These are phyloP conservation scores for Wickerhamiella domercqiae DNA, from an alignment of 805 yeast species.

Conservation along the genomic window DNA sequence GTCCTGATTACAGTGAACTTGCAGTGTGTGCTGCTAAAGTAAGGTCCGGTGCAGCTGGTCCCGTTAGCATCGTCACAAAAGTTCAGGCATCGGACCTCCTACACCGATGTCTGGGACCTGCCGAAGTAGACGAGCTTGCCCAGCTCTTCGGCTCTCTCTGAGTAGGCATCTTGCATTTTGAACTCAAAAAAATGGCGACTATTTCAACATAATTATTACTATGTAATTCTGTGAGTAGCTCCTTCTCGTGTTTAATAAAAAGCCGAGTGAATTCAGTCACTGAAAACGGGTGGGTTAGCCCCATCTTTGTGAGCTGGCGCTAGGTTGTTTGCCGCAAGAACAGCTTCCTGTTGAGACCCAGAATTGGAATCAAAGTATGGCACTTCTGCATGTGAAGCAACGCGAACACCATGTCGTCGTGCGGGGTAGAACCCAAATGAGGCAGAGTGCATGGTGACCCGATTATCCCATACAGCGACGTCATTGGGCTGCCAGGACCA, in stretches of 20 bases:
- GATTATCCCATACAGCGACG: slow-evolving; percentile 68
- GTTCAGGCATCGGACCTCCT: slow-evolving; percentile 3
- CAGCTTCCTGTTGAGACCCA: slow-evolving; percentile 14
- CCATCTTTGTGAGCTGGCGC: slow-evolving; percentile 19
- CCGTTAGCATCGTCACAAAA: too few relatives aligned
- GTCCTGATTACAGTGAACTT: slow-evolving; percentile 1
- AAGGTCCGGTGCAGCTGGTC: too few relatives aligned
- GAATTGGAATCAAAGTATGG: slow-evolving; percentile 27
- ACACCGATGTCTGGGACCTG: slow-evolving; percentile 2
- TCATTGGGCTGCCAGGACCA: slow-evolving; percentile 58
- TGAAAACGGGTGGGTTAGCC: slow-evolving; percentile 18
- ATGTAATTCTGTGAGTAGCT: too few relatives aligned
- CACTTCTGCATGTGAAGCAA: slow-evolving; percentile 62
- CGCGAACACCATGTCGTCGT: slow-evolving; percentile 57
- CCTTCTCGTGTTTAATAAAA: too few relatives aligned
- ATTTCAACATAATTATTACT: too few relatives aligned
- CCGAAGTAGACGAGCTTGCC: slow-evolving; percentile 3
- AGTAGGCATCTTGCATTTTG: too few relatives aligned
- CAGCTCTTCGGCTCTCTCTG: slow-evolving; percentile 1
- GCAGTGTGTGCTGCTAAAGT: slow-evolving; percentile 2
- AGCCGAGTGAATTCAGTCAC: slow-evolving; percentile 18
- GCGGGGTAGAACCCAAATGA: slow-evolving; percentile 58
- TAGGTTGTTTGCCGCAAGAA: slow-evolving; percentile 19
- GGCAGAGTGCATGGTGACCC: slow-evolving; percentile 55
- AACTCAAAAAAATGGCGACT: too few relatives aligned